A percentile compares a stretch with the other conserved stretches of the same genome.
Evolutionary conservation across 1,284 basidiomycete genomes (phyloP).

Genomic region (Apiotrichum gamsii): DNA sequence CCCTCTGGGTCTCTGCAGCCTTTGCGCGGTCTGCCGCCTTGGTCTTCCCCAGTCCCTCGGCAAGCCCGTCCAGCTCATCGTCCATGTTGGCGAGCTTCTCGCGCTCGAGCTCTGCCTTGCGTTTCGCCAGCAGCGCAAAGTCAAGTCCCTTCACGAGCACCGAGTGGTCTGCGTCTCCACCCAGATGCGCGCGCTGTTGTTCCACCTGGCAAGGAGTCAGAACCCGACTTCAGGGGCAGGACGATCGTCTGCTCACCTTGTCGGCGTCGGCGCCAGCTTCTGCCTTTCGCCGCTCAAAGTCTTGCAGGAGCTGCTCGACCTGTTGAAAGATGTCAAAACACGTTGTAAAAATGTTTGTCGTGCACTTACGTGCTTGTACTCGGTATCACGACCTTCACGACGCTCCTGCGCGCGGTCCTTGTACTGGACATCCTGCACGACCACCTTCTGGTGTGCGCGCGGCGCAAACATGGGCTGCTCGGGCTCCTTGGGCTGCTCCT

Average conservation of each 20-base stretch:
- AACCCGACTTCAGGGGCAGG: neutral
- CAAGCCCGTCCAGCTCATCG: conserved; percentile 61
- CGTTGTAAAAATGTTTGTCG: neutral
- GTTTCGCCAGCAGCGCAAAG: conserved; percentile 73
- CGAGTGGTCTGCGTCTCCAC: conserved; percentile 78
- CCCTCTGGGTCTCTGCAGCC: conserved; percentile 52
- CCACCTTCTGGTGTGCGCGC: conserved; percentile 25
- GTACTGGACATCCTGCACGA: conserved; percentile 19
- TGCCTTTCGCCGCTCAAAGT: conserved; percentile 63
- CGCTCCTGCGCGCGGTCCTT: conserved; percentile 45
- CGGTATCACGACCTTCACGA: conserved; percentile 39
- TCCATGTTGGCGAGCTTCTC: conserved; percentile 59
- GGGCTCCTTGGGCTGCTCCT: conserved; percentile 2
- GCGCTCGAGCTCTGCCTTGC: conserved; percentile 59
- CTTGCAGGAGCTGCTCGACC: conserved; percentile 71
- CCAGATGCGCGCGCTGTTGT: conserved; percentile 69
- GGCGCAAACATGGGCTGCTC: conserved; percentile 28
- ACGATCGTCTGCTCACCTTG: conserved; percentile 20
- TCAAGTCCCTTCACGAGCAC: conserved; percentile 86
- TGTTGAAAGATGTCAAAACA: conserved; percentile 33
- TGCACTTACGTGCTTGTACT: conserved; percentile 38
- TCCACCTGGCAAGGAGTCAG: conserved; percentile 56
- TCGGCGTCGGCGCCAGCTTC: conserved; percentile 55
- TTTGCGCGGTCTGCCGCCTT: conserved; percentile 5
- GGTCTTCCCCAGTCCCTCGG: conserved; percentile 16